Conservation (phyloP, 2,329 filamentous ascomycete species). For the Paradendryphiella salina region DNA sequence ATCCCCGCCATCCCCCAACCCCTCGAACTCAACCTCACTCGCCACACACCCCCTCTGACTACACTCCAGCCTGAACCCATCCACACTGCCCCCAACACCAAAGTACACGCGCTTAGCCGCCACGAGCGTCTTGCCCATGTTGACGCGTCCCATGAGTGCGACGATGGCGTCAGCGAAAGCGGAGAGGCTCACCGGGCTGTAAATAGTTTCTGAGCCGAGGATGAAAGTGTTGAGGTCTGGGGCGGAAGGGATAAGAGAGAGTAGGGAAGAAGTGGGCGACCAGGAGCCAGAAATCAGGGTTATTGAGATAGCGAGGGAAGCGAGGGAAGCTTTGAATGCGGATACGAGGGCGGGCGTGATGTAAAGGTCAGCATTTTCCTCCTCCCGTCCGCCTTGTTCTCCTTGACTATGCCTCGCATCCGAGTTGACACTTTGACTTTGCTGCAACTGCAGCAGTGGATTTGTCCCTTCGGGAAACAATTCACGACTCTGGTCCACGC, state of each 20-base stretch:
- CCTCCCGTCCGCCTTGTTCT: neutral
- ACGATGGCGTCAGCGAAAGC: slow-evolving; percentile 71
- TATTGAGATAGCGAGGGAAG: slow-evolving; percentile 57
- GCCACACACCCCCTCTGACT: slow-evolving; percentile 50
- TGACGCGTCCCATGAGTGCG: slow-evolving; percentile 57
- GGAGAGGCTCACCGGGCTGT: slow-evolving; percentile 71
- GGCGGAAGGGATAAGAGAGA: slow-evolving; percentile 57
- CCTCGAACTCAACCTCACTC: slow-evolving; percentile 55
- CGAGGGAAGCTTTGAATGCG: slow-evolving; percentile 62
- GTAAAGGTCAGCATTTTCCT: slow-evolving; percentile 61
- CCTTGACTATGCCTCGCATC: slow-evolving; percentile 8
- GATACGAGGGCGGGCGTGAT: slow-evolving; percentile 61
- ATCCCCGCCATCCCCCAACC: slow-evolving; percentile 42
- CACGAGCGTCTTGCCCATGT: slow-evolving; percentile 64
- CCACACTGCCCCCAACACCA: slow-evolving; percentile 79
- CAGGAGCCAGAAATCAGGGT: slow-evolving; percentile 76
- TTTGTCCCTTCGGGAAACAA: slow-evolving; percentile 25
- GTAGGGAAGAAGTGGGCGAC: slow-evolving; percentile 61
- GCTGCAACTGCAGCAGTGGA: slow-evolving; percentile 14
- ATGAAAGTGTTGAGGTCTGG: slow-evolving; percentile 53
- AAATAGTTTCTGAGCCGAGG: slow-evolving; percentile 80
- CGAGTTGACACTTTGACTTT: too few relatives aligned
- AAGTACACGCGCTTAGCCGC: slow-evolving; percentile 83
- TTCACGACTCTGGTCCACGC: slow-evolving; percentile 16
- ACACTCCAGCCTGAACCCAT: slow-evolving; percentile 65